Evolutionary conservation across 2,329 filamentous ascomycete genomes (phyloP).

Genomic region (Elsinoe ampelina): DNA sequence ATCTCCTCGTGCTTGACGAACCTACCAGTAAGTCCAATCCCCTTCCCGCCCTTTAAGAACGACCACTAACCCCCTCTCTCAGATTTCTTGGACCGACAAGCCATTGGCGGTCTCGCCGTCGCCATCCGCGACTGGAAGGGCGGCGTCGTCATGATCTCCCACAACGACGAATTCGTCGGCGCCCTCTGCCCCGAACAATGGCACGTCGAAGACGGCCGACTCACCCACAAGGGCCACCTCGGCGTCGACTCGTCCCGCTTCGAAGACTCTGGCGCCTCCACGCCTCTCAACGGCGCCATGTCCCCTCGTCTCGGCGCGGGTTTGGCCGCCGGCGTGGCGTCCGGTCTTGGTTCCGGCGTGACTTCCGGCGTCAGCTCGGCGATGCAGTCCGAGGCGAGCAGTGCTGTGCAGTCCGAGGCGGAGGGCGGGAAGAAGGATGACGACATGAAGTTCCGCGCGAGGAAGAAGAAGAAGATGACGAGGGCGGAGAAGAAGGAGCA

Average conservation of each 20-base stretch:
- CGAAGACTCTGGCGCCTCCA: conserved; percentile 60
- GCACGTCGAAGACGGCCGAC: conserved; percentile 80
- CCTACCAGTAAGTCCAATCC: conserved; percentile 1
- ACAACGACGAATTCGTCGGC: conserved; percentile 98
- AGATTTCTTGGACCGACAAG: conserved; percentile 31
- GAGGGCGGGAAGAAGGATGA: conserved; percentile 58
- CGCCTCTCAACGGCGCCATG: conserved; percentile 55
- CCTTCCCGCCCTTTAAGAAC: background rate
- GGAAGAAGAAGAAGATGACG: conserved; percentile 98
- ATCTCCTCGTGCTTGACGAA: conserved; percentile 68
- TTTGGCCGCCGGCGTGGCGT: conserved; percentile 24
- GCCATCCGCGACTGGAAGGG: conserved; percentile 98
- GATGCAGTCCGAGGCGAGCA: conserved; percentile 23
- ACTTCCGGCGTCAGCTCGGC: conserved; percentile 21
- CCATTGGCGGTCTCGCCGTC: conserved; percentile 89
- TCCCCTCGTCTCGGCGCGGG: conserved; percentile 48
- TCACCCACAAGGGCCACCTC: conserved; percentile 72
- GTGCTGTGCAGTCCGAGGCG: conserved; percentile 43
- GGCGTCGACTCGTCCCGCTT: conserved; percentile 73
- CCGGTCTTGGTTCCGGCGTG: conserved; percentile 2
- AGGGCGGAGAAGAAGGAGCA: conserved; percentile 92
- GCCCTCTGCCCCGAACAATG: conserved; percentile 94
- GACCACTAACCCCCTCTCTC: background rate
- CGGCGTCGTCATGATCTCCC: conserved; percentile 97
- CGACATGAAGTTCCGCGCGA: conserved; percentile 79